Evolutionary conservation across 2,329 filamentous ascomycete species (phyloP).

Genomic region (Fusarium graminum): DNA sequence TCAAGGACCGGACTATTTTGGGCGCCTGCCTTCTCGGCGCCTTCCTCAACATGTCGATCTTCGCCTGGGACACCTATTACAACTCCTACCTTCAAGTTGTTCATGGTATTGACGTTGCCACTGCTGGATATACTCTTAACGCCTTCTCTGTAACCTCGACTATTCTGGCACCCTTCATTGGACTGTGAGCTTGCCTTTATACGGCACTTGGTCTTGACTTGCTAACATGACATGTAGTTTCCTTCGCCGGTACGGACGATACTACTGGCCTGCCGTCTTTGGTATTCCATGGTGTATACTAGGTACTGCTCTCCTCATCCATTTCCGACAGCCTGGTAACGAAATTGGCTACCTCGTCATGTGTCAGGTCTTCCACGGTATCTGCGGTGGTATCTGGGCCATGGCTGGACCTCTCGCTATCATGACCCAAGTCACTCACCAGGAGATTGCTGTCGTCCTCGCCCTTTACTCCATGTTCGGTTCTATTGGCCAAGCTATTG

Average conservation of each 20-base stretch:
- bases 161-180: conserved; percentile 62
- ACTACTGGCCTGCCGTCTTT: conserved; percentile 63
- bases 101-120: conserved; percentile 60
- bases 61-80: conserved; percentile 61
- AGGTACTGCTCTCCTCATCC: conserved; percentile 60
- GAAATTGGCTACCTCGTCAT: conserved; percentile 62
- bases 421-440: conserved; percentile 50
- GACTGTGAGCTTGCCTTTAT: conserved; percentile 46
- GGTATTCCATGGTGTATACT: conserved; percentile 67
- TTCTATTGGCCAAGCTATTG: conserved; percentile 52
- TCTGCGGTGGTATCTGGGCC: conserved; percentile 66
- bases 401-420: conserved; percentile 48
- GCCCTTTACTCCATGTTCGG: conserved; percentile 50
- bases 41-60: conserved; percentile 56
- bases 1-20: conserved; percentile 62
- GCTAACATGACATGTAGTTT: conserved; percentile 44
- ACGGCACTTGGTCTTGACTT: not conserved
- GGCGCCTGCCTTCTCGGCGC: conserved; percentile 59
- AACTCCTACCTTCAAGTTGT: conserved; percentile 66
- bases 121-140: conserved; percentile 62
- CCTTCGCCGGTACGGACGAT: conserved; percentile 63
- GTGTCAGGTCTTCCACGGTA: conserved; percentile 65
- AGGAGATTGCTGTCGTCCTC: conserved; percentile 52
- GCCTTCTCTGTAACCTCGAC: conserved; percentile 63
- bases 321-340: conserved; percentile 53